Conservation (phyloP, 2,329 filamentous ascomycete genomes). For the Talaromyces pinophilus region DNA sequence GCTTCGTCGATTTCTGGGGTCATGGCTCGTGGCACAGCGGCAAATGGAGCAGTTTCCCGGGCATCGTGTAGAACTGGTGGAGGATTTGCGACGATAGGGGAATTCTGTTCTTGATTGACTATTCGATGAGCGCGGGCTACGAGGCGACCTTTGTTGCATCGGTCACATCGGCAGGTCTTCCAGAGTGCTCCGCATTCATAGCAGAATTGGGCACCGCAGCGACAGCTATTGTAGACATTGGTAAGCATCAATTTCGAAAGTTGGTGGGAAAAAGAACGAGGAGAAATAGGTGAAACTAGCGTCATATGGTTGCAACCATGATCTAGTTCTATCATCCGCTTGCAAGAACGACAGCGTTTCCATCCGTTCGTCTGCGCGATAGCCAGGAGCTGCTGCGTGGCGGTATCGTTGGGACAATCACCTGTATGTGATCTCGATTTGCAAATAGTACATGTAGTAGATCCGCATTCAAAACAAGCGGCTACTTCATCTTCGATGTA, state of each 20-base stretch:
- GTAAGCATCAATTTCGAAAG: not conserved
- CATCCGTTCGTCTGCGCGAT: conserved; percentile 51
- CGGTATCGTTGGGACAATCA: conserved; percentile 52
- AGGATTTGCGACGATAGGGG: conserved; percentile 14
- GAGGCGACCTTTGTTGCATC: conserved; percentile 45
- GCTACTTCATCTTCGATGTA: conserved; percentile 40
- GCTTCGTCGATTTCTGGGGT: too few relatives aligned
- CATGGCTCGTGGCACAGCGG: not conserved
- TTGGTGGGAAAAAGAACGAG: not conserved
- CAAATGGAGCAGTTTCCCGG: not conserved
- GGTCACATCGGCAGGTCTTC: conserved; percentile 44
- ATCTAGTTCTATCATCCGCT: conserved; percentile 51
- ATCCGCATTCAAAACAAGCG: conserved; percentile 47
- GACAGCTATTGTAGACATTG: conserved; percentile 41
- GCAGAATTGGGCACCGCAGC: conserved; percentile 53
- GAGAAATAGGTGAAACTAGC: conserved; percentile 43
- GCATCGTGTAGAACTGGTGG: not conserved
- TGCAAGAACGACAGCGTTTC: conserved; percentile 55
- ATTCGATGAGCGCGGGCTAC: conserved; percentile 37
- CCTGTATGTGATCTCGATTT: conserved; percentile 50
- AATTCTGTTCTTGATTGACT: conserved; percentile 31
- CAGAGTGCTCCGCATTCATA: conserved; percentile 50
- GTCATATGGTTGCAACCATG: conserved; percentile 60
- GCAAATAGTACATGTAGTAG: conserved; percentile 54
- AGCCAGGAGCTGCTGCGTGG: conserved; percentile 42